These are phyloP conservation scores for Otatea glauca DNA, from an alignment of 176 grass and related monocot genomes.

Conservation along the genomic window DNA sequence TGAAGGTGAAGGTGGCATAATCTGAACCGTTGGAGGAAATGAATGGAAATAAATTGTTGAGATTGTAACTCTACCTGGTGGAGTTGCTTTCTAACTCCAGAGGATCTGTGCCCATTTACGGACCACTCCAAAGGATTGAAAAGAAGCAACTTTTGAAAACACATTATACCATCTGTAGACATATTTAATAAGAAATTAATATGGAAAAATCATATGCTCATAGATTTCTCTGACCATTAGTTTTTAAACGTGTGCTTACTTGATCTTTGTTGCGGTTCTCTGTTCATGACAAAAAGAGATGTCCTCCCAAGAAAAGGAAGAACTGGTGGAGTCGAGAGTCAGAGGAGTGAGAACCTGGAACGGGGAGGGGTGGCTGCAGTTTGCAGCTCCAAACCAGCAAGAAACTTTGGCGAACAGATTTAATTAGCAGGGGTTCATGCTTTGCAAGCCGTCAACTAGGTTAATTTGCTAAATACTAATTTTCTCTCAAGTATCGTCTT, in stretches of 20 bases:
- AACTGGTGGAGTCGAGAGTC: neutral
- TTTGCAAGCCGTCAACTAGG: neutral
- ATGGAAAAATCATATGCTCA: neutral
- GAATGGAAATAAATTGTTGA: too few relatives aligned
- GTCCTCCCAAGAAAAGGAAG: neutral
- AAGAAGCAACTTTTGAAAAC: neutral
- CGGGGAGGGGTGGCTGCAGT: neutral
- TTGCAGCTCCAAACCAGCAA: neutral
- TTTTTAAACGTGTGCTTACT: neutral
- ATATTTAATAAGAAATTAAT: neutral
- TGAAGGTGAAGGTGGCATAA: too few relatives aligned
- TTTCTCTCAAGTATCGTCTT: neutral
- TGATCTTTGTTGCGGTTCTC: slow-evolving; percentile 6
- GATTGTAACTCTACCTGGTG: too few relatives aligned
- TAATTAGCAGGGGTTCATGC: neutral
- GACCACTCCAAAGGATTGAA: neutral
- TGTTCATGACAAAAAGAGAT: neutral
- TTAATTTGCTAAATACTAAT: neutral
- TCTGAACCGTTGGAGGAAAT: too few relatives aligned
- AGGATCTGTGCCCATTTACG: too few relatives aligned
- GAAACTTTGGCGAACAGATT: neutral
- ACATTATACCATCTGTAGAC: neutral
- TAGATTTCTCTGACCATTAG: neutral
- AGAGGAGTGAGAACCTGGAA: neutral
- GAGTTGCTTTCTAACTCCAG: too few relatives aligned